phyloP scores from a whole-genome alignment of 805 yeast species.

The Ogataea methylovora region DNA sequence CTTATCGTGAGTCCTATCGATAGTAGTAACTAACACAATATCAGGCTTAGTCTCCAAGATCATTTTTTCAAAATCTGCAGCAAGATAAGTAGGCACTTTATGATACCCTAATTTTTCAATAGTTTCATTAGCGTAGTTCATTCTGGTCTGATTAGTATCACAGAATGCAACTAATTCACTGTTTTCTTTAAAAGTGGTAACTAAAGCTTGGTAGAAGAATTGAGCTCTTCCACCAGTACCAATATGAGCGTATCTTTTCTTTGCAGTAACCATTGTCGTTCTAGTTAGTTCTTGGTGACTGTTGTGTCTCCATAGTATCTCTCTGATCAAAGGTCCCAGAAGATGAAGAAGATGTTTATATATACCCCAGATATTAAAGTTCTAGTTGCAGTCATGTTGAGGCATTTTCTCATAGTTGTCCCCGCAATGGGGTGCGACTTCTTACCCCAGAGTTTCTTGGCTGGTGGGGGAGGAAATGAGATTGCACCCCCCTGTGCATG shows the following conservation, averaged over 20 bases:
- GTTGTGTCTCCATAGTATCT: no score
- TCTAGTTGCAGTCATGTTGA: no score
- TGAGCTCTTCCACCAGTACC: constrained; percentile 4
- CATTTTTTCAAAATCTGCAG: constrained; percentile 1
- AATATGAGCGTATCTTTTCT: constrained; percentile 3
- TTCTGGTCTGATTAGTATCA: constrained; percentile 2
- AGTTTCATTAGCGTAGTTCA: constrained; percentile 1
- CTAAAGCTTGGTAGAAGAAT: constrained; percentile 2
- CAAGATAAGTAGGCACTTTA: neutral
- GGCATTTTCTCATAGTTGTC: no score
- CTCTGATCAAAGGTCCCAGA: no score
- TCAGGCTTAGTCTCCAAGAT: constrained; percentile 2
- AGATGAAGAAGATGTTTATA: no score
- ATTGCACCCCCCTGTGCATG: no score
- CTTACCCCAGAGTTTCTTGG: no score
- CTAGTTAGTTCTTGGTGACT: no score
- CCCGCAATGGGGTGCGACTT: no score
- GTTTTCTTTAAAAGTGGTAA: constrained; percentile 2
- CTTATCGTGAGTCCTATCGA: constrained; percentile 3
- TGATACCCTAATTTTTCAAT: neutral
- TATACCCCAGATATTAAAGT: no score
- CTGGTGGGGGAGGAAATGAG: no score
- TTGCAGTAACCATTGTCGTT: no score
- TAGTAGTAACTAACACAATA: constrained; percentile 2
- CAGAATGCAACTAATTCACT: constrained; percentile 2